phyloP scores from a whole-genome alignment of 192 early-diverging fungal genomes.

The Coemansia aciculifera region DNA sequence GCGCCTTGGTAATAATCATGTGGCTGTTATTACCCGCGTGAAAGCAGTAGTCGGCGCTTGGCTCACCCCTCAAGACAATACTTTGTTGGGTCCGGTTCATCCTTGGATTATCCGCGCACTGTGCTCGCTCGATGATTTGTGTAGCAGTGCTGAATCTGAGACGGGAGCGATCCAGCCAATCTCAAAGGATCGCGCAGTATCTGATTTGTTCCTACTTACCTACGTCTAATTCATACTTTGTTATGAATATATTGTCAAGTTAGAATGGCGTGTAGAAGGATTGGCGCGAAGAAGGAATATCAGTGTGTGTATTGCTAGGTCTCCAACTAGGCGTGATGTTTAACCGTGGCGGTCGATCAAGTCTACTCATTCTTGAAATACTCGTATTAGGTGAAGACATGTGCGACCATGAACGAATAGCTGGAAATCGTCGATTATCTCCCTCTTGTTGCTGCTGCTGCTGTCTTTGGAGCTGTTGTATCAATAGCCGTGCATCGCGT shows the following conservation, averaged over 20 bases:
- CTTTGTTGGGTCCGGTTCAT: slow-evolving; percentile 23
- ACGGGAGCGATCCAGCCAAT: not conserved
- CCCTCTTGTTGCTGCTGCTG: not conserved
- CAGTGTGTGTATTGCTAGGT: not conserved
- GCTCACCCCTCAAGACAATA: slow-evolving; percentile 5
- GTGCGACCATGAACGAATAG: not conserved
- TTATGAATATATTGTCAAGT: not conserved
- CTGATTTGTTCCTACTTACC: slow-evolving; percentile 40
- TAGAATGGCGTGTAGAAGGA: slow-evolving; percentile 21
- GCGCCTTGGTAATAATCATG: not conserved
- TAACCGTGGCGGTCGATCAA: no score
- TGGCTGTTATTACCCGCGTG: slow-evolving; percentile 7
- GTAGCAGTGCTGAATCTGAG: not conserved
- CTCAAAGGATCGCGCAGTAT: slow-evolving; percentile 24
- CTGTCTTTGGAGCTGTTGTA: slow-evolving; percentile 12
- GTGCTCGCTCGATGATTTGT: slow-evolving; percentile 11
- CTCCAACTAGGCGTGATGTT: not conserved
- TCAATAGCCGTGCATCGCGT: slow-evolving; percentile 22
- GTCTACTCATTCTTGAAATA: no score
- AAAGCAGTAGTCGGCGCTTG: slow-evolving; percentile 16
- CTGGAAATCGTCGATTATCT: not conserved
- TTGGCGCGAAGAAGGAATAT: slow-evolving; percentile 9
- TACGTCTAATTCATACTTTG: slow-evolving; percentile 8
- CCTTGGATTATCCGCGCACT: slow-evolving; percentile 43
- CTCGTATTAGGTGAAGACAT: not conserved